A percentile compares a stretch with the other conserved stretches of the same genome.
Evolutionary conservation across 2,329 filamentous ascomycete species (phyloP).

Genomic region (Byssochlamys sp.): DNA sequence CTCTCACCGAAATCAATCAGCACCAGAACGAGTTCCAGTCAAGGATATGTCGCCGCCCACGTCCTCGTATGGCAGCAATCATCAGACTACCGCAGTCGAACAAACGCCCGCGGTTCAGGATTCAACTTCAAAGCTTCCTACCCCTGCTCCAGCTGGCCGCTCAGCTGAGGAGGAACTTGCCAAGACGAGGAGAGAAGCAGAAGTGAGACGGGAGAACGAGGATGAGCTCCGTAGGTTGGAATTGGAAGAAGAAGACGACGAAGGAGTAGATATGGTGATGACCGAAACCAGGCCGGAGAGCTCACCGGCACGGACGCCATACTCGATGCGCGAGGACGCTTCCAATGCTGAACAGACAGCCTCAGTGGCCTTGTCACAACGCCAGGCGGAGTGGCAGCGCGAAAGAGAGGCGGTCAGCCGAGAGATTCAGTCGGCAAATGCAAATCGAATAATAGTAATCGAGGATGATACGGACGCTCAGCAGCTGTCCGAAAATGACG

Average conservation of each 20-base stretch:
- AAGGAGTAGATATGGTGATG: background rate
- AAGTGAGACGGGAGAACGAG: background rate
- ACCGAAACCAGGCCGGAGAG: background rate
- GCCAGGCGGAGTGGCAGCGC: constrained; percentile 35
- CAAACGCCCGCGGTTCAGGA: background rate
- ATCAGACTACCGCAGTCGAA: background rate
- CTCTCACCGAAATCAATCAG: background rate
- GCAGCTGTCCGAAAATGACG: constrained; percentile 5
- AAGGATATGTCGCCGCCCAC: background rate
- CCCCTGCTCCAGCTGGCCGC: constrained; percentile 8
- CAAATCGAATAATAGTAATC: constrained; percentile 37
- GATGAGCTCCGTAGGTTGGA: background rate
- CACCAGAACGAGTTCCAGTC: background rate
- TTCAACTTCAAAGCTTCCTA: constrained; percentile 2
- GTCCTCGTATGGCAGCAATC: background rate
- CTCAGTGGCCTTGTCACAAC: constrained; percentile 16
- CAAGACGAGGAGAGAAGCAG: constrained; percentile 10
- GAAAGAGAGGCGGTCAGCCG: constrained; percentile 37
- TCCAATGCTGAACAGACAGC: background rate
- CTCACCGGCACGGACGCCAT: constrained; percentile 1
- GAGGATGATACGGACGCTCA: constrained; percentile 25
- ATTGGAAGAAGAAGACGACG: constrained; percentile 1
- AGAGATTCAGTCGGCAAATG: constrained; percentile 34
- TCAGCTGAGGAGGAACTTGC: constrained; percentile 31
- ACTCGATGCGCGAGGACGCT: background rate